phyloP scores from a whole-genome alignment of 192 early-diverging fungal species.

The Gaertneriomyces sp. region DNA sequence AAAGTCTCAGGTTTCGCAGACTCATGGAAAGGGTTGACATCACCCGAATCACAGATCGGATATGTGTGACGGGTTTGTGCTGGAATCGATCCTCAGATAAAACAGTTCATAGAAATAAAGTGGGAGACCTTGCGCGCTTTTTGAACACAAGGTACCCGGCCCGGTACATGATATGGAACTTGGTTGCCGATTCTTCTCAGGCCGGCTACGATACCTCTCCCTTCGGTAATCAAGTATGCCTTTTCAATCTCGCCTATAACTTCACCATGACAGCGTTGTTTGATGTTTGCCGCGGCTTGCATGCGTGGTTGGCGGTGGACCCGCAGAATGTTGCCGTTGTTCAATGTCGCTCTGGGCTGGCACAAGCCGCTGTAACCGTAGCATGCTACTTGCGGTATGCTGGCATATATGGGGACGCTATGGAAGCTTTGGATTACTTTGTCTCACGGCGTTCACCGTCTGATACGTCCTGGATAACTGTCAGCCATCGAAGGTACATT shows the following conservation, averaged over 20 bases:
- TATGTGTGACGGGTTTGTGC: conserved; percentile 42
- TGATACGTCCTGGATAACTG: conserved; percentile 38
- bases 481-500: conserved; percentile 47
- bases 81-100: conserved; percentile 34
- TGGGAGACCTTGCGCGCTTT: conserved; percentile 46
- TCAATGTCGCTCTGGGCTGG: conserved; percentile 53
- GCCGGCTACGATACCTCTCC: conserved; percentile 45
- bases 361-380: conserved; percentile 42
- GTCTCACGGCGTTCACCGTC: conserved; percentile 30
- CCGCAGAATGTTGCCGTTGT: conserved; percentile 48
- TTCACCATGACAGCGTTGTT: conserved; percentile 47
- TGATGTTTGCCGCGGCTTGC: conserved; percentile 53
- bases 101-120: conserved; percentile 40
- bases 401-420: conserved; percentile 42
- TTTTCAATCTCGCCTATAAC: conserved; percentile 46
- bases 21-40: conserved; percentile 41
- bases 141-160: conserved; percentile 45
- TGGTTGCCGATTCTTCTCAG: conserved; percentile 49
- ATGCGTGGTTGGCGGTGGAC: conserved; percentile 51
- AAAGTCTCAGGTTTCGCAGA: conserved; percentile 14
- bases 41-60: conserved; percentile 48
- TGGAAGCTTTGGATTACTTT: conserved; percentile 53
- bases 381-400: conserved; percentile 47
- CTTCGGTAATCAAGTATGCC: conserved; percentile 49
- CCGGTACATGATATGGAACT: conserved; percentile 56